Evolutionary conservation across 2,329 filamentous ascomycete genomes (phyloP).

Genomic region (Cladosporium oxysporum): DNA sequence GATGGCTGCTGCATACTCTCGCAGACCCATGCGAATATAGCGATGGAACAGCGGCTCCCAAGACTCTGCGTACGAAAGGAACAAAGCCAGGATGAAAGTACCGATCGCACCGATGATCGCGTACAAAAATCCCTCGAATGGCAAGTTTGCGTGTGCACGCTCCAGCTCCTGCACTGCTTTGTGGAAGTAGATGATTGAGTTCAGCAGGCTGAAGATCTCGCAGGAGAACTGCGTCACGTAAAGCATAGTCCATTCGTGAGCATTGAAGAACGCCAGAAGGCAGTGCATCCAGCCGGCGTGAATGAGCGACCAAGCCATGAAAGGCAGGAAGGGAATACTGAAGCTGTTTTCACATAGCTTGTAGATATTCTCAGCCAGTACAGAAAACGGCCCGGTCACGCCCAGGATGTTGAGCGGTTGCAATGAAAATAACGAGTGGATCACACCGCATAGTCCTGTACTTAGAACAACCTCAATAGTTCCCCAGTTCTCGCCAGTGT

Average conservation of each 20-base stretch:
- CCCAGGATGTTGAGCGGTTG: constrained; percentile 67
- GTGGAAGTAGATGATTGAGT: constrained; percentile 69
- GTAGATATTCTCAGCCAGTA: constrained; percentile 67
- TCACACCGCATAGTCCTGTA: constrained; percentile 63
- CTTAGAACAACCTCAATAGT: constrained; percentile 69
- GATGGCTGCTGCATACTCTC: constrained; percentile 67
- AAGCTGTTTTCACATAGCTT: constrained; percentile 58
- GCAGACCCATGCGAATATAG: constrained; percentile 61
- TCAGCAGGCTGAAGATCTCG: constrained; percentile 67
- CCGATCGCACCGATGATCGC: constrained; percentile 64
- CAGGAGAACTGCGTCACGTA: constrained; percentile 68
- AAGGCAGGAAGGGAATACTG: constrained; percentile 61
- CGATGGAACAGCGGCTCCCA: constrained; percentile 65
- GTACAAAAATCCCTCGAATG: constrained; percentile 65
- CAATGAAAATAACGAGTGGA: constrained; percentile 62
- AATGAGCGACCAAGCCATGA: constrained; percentile 69
- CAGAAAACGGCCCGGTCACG: constrained; percentile 67
- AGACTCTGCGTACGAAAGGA: constrained; percentile 61
- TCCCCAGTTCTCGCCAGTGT: constrained; percentile 65
- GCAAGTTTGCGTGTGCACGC: constrained; percentile 57
- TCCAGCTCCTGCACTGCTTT: constrained; percentile 66
- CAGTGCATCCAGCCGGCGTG: constrained; percentile 67
- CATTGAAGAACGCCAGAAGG: constrained; percentile 65
- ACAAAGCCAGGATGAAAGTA: constrained; percentile 63
- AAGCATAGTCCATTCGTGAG: constrained; percentile 70